A percentile compares a stretch with the other conserved stretches of the same genome.
Conservation (phyloP, 768 basidiomycete species). For the Psilocybe azurescens region DNA sequence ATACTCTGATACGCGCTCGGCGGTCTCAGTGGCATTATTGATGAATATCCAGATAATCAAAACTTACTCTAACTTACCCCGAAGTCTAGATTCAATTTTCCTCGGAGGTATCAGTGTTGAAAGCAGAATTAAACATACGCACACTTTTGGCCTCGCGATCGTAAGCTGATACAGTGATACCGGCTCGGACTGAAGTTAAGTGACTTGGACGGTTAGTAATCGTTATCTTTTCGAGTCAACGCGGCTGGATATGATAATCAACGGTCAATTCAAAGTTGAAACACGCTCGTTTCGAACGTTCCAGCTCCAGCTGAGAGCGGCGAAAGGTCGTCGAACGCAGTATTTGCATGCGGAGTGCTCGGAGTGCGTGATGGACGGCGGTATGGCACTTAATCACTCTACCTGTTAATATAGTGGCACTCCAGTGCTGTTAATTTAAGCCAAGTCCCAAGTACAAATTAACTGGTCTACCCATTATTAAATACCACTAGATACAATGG, state of each 20-base stretch:
- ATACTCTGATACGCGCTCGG: not conserved
- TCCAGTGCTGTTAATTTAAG: not conserved
- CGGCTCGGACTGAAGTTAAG: no score
- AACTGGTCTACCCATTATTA: not conserved
- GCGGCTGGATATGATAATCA: not conserved
- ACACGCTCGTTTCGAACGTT: not conserved
- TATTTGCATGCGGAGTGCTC: not conserved
- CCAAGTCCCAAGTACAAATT: not conserved
- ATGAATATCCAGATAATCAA: not conserved
- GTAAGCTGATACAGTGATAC: no score
- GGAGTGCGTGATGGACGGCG: not conserved
- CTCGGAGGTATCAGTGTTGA: no score
- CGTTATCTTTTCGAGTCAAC: no score
- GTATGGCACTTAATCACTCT: not conserved
- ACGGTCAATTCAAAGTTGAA: not conserved
- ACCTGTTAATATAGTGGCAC: not conserved
- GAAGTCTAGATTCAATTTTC: no score
- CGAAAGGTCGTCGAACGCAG: not conserved
- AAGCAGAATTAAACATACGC: no score
- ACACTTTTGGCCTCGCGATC: no score
- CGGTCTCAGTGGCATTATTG: not conserved
- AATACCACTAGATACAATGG: no score
- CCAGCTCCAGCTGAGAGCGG: not conserved
- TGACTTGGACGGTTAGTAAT: no score
- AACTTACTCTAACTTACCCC: not conserved